A percentile compares a stretch with the other conserved stretches of the same genome.
phyloP scores from a whole-genome alignment of 139 green algal genomes.

The Chlorella sp. region DNA sequence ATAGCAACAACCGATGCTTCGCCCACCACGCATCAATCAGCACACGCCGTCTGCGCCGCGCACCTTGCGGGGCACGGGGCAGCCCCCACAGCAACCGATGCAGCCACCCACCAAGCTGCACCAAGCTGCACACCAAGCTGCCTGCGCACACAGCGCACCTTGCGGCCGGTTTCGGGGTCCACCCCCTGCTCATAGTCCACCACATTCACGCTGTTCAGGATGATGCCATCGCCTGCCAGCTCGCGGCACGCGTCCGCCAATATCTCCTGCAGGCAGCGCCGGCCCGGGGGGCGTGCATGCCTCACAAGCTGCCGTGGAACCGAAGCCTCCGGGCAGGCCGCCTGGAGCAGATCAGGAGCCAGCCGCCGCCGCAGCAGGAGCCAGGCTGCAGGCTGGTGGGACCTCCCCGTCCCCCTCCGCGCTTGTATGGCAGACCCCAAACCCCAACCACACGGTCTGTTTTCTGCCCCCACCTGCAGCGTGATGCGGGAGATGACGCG shows the following conservation, averaged over 20 bases:
- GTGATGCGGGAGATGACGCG: conserved; percentile 90
- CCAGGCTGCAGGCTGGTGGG: too few relatives aligned
- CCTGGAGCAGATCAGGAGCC: too few relatives aligned
- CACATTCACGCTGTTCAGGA: conserved; percentile 72
- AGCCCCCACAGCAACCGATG: too few relatives aligned
- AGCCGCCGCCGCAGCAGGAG: too few relatives aligned
- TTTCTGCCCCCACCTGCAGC: conserved; percentile 65
- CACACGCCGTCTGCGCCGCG: neutral
- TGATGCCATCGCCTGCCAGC: conserved; percentile 56
- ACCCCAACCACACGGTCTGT: too few relatives aligned
- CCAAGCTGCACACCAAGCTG: neutral
- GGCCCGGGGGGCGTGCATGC: neutral
- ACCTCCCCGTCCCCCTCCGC: too few relatives aligned
- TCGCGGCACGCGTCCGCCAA: conserved; percentile 59
- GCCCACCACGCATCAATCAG: neutral
- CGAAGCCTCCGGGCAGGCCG: too few relatives aligned
- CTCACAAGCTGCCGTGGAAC: neutral
- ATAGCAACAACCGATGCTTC: neutral
- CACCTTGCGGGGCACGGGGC: too few relatives aligned
- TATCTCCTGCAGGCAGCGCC: conserved; percentile 52
- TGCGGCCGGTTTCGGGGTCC: conserved; percentile 13
- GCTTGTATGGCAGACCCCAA: too few relatives aligned
- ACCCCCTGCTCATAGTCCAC: conserved; percentile 54
- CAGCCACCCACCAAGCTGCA: too few relatives aligned
- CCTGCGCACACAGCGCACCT: neutral